Percentiles rank a stretch among this genome's conserved stretches.
Conservation (phyloP, 768 basidiomycete genomes). For the Pulveroboletus ravenelii region DNA sequence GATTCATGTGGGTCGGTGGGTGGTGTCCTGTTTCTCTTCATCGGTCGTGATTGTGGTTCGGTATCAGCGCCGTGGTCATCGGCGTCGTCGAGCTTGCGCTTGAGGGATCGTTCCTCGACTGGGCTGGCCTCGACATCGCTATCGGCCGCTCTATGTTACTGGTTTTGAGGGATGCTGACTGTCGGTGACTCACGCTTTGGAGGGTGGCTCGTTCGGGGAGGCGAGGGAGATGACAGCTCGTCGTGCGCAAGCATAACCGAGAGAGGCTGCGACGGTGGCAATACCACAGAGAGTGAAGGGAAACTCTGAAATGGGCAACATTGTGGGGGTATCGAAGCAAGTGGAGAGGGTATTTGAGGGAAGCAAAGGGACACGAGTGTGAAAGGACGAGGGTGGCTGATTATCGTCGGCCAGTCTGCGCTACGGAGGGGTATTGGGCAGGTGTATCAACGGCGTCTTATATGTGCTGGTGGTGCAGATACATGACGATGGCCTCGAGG, state of each 20-base stretch:
- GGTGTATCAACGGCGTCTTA: slow-evolving; percentile 29
- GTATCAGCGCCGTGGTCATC: slow-evolving; percentile 26
- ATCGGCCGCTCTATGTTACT: slow-evolving; percentile 26
- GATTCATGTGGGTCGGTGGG: slow-evolving; percentile 28
- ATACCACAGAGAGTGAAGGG: slow-evolving; percentile 53
- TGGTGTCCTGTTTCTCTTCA: slow-evolving; percentile 42
- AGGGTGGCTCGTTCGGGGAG: slow-evolving; percentile 11
- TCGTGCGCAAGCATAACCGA: slow-evolving; percentile 53
- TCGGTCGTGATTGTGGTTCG: slow-evolving; percentile 25
- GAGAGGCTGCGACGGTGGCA: slow-evolving; percentile 55
- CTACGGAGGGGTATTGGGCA: slow-evolving; percentile 17
- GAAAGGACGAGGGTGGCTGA: slow-evolving; percentile 9
- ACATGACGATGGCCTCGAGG: slow-evolving; percentile 31
- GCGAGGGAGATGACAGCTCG: slow-evolving; percentile 26
- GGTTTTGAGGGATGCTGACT: slow-evolving; percentile 26
- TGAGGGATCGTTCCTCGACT: slow-evolving; percentile 29
- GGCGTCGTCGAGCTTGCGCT: slow-evolving; percentile 29
- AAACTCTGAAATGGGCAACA: slow-evolving; percentile 50
- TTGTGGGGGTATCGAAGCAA: slow-evolving; percentile 21
- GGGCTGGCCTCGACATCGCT: slow-evolving; percentile 29
- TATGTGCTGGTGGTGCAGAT: slow-evolving; percentile 20
- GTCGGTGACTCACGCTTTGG: slow-evolving; percentile 30
- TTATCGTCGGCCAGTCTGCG: slow-evolving; percentile 20
- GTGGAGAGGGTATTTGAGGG: slow-evolving; percentile 19
- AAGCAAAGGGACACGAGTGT: slow-evolving; percentile 10